Evolutionary conservation across 352 stramenopile genomes (phyloP).

Genomic region (Globisporangium perplexum): DNA sequence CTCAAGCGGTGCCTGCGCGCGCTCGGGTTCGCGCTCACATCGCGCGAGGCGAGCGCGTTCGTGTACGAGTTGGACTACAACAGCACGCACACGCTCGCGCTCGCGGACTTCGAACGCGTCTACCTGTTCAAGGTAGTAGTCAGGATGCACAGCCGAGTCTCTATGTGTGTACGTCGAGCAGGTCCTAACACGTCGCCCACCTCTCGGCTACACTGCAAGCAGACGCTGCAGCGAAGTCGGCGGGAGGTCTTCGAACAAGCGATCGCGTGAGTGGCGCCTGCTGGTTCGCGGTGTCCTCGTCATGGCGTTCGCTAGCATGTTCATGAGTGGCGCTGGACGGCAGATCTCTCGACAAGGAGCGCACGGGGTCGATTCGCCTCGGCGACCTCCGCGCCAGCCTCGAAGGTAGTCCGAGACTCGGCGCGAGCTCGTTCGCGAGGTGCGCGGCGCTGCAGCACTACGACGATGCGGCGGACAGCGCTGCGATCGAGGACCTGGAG

Average conservation of each 20-base stretch:
- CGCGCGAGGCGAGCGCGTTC: constrained; percentile 20
- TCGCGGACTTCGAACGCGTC: constrained; percentile 36
- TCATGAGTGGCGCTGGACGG: neutral
- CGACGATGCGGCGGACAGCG: constrained; percentile 8
- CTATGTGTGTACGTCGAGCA: no score
- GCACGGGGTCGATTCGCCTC: constrained; percentile 12
- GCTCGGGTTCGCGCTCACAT: constrained; percentile 19
- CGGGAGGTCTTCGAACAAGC: constrained; percentile 20
- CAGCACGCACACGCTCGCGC: constrained; percentile 18
- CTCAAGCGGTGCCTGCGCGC: constrained; percentile 29
- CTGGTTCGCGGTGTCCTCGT: neutral
- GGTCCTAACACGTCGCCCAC: no score
- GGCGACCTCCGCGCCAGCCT: constrained; percentile 7
- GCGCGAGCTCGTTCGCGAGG: constrained; percentile 13
- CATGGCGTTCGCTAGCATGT: neutral
- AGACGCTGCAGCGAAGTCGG: constrained; percentile 21
- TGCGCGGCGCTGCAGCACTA: constrained; percentile 25
- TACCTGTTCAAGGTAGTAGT: constrained; percentile 37
- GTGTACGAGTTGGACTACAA: constrained; percentile 48
- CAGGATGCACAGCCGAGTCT: no score
- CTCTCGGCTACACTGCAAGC: neutral
- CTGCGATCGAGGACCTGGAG: neutral
- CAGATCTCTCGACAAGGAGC: constrained; percentile 15
- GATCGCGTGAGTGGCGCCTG: constrained; percentile 19
- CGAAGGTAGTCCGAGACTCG: neutral